Conservation (phyloP, 2,329 filamentous ascomycete genomes). For the Apiospora aurea region DNA sequence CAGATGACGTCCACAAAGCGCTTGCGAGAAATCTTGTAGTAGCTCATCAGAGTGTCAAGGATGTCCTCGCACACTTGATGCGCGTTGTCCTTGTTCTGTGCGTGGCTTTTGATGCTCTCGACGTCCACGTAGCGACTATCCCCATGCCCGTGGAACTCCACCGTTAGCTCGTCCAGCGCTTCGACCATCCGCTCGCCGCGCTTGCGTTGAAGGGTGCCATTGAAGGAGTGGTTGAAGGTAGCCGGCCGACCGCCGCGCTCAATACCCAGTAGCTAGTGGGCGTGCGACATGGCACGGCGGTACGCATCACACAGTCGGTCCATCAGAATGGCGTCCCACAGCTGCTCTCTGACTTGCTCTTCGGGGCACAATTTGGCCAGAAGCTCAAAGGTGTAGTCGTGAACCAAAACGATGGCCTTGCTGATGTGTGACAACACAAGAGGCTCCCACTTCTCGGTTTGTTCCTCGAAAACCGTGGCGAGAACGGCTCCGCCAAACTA, state of each 20-base stretch:
- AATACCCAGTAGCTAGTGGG: conserved; percentile 58
- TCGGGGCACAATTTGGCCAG: conserved; percentile 55
- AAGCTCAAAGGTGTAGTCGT: conserved; percentile 56
- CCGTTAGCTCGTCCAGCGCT: not conserved
- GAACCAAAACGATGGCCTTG: conserved; percentile 57
- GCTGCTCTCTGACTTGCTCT: conserved; percentile 41
- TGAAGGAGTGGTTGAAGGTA: conserved; percentile 63
- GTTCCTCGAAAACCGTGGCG: conserved; percentile 55
- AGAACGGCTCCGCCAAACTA: conserved; percentile 51
- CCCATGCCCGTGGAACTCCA: not conserved
- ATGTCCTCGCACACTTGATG: conserved; percentile 52
- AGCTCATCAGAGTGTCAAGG: conserved; percentile 56
- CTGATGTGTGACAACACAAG: conserved; percentile 58
- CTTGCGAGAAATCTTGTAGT: conserved; percentile 59
- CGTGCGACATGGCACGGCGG: conserved; percentile 53
- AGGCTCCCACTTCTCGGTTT: conserved; percentile 60
- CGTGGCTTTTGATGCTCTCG: not conserved
- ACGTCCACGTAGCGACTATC: not conserved
- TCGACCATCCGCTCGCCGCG: not conserved
- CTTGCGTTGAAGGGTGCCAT: conserved; percentile 25
- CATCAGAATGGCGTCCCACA: conserved; percentile 48
- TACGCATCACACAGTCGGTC: conserved; percentile 56
- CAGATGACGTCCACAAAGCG: conserved; percentile 60
- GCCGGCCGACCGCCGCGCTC: conserved; percentile 54
- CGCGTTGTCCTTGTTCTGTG: not conserved